phyloP scores from a whole-genome alignment of 371 early-diverging fungal species.

The Entomophthora muscae region DNA sequence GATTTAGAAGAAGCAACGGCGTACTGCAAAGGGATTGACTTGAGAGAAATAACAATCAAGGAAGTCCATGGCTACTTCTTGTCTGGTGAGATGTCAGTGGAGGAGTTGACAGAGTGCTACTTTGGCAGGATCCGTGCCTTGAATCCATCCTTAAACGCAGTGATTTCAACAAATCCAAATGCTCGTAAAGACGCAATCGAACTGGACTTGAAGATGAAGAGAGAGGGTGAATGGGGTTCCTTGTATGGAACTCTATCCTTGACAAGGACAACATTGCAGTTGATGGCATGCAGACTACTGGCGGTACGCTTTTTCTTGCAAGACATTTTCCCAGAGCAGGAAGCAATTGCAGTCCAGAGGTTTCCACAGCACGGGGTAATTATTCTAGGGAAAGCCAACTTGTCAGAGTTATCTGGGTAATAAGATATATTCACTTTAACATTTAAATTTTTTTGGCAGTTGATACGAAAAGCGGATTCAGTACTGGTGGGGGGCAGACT shows the following conservation, averaged over 20 bases:
- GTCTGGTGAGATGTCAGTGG: not conserved
- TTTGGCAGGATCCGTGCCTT: slow-evolving; percentile 7
- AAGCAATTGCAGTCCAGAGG: not conserved
- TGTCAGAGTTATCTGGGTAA: not conserved
- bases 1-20: not conserved
- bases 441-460: not conserved
- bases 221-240: not conserved
- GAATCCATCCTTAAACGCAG: slow-evolving; percentile 9
- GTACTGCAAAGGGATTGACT: not conserved
- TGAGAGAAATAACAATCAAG: not conserved
- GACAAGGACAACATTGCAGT: slow-evolving; percentile 54
- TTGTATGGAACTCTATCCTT: slow-evolving; percentile 41
- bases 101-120: slow-evolving; percentile 11
- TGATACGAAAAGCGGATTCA: not conserved
- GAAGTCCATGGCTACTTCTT: not conserved
- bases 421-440: not conserved
- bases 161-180: slow-evolving; percentile 10
- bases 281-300: slow-evolving; percentile 33
- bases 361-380: not conserved
- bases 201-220: no score
- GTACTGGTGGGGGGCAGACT: not conserved
- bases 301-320: slow-evolving; percentile 18
- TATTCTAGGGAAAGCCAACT: not conserved
- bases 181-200: slow-evolving; percentile 4
- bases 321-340: not conserved